Conservation (phyloP, 2,329 filamentous ascomycete genomes). For the Diaporthe capsici region DNA sequence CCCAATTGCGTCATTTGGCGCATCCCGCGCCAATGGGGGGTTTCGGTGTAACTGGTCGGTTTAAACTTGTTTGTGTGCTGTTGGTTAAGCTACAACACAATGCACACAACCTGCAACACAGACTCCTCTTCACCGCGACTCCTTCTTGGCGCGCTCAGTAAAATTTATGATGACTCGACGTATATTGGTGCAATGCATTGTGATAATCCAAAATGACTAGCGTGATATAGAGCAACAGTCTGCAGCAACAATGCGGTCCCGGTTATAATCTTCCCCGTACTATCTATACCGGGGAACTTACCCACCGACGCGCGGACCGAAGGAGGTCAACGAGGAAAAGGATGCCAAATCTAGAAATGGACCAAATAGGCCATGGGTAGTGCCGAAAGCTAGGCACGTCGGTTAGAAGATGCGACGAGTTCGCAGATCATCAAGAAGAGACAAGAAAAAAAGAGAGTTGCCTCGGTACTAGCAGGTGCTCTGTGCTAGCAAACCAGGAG, state of each 20-base stretch:
- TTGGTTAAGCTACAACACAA: neutral
- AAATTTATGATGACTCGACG: constrained; percentile 21
- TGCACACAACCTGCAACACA: neutral
- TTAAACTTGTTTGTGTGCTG: neutral
- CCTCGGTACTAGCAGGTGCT: constrained; percentile 17
- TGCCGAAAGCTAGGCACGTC: constrained; percentile 4
- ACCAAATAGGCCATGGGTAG: neutral
- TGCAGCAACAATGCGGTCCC: constrained; percentile 11
- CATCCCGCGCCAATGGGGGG: neutral
- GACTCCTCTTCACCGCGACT: constrained; percentile 6
- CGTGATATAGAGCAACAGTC: constrained; percentile 13
- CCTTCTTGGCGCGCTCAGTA: constrained; percentile 6
- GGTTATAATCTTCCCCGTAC: neutral
- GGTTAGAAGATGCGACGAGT: constrained; percentile 15
- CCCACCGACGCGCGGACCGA: neutral
- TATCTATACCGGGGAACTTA: neutral
- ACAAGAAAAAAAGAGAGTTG: neutral
- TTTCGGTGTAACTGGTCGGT: neutral
- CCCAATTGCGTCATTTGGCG: constrained; percentile 21
- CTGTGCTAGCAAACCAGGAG: constrained; percentile 12
- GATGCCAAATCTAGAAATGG: neutral
- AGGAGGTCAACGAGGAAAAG: neutral
- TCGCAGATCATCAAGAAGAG: constrained; percentile 4
- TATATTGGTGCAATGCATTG: constrained; percentile 27
- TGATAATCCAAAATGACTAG: constrained; percentile 29